Percentiles rank a stretch among this genome's conserved stretches.
phyloP scores from a whole-genome alignment of 805 yeast species.

The Millerago galiae region DNA sequence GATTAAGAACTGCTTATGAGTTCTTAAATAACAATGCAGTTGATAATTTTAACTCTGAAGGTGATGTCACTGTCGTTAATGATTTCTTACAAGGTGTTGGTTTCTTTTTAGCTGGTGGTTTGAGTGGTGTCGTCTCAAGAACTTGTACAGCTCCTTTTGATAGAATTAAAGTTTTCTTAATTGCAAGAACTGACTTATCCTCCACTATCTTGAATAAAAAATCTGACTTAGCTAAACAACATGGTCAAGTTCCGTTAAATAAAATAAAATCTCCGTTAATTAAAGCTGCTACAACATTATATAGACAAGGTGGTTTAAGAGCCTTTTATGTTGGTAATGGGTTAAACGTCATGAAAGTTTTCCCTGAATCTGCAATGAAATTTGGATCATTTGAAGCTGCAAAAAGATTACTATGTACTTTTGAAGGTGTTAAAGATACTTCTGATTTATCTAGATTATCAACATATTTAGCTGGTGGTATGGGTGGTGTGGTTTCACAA shows the following conservation, averaged over 20 bases:
- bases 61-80: slow-evolving; percentile 80
- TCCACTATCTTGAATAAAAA: slow-evolving; percentile 62
- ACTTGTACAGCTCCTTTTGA: slow-evolving; percentile 97
- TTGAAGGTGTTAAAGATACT: slow-evolving; percentile 73
- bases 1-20: slow-evolving; percentile 74
- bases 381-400: slow-evolving; percentile 92
- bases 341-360: slow-evolving; percentile 83
- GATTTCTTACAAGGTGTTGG: slow-evolving; percentile 82
- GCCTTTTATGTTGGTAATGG: slow-evolving; percentile 96
- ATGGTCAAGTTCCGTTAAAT: slow-evolving; percentile 29
- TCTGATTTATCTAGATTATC: slow-evolving; percentile 65
- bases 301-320: slow-evolving; percentile 80
- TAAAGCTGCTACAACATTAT: slow-evolving; percentile 75
- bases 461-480: slow-evolving; percentile 89
- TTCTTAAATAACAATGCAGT: slow-evolving; percentile 69
- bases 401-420: slow-evolving; percentile 60
- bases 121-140: slow-evolving; percentile 92
- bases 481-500: slow-evolving; percentile 94
- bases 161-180: slow-evolving; percentile 85
- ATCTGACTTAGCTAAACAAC: slow-evolving; percentile 37
- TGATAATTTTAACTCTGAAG: slow-evolving; percentile 83
- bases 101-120: slow-evolving; percentile 89
- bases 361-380: slow-evolving; percentile 96
- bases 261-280: slow-evolving; percentile 67
- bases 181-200: slow-evolving; percentile 80